Percentiles rank a stretch among this genome's conserved stretches.
Conservation (phyloP, 2,329 filamentous ascomycete genomes). For the Tolypocladium nubicola region DNA sequence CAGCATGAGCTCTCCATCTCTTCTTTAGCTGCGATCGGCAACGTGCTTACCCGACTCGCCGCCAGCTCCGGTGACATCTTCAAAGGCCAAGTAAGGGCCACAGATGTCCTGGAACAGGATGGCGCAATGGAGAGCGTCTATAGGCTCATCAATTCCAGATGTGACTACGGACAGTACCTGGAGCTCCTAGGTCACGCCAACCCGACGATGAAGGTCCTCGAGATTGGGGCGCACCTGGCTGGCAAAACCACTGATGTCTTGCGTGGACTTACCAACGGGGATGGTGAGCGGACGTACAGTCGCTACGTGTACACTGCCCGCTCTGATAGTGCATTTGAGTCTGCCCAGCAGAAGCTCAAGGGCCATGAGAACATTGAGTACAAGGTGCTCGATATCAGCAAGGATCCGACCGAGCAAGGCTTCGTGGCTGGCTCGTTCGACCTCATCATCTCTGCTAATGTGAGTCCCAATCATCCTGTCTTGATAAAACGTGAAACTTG, state of each 20-base stretch:
- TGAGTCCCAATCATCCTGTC: neutral
- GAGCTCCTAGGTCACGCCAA: conserved; percentile 1
- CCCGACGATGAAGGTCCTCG: conserved; percentile 6
- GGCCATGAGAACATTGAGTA: conserved; percentile 3
- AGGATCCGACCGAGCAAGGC: conserved; percentile 3
- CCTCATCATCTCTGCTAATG: conserved; percentile 3
- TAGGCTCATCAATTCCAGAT: neutral
- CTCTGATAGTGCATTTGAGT: conserved; percentile 9
- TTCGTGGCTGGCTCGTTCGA: conserved; percentile 4
- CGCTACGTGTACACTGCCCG: conserved; percentile 15
- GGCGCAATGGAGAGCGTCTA: neutral
- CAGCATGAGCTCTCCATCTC: neutral
- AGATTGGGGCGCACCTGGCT: conserved; percentile 28
- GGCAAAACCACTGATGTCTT: conserved; percentile 14
- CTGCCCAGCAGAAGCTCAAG: conserved; percentile 11
- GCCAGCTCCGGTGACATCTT: neutral
- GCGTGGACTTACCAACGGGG: neutral
- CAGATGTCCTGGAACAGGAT: neutral
- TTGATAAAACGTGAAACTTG: too few relatives aligned
- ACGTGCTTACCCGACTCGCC: neutral
- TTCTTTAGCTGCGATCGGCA: neutral
- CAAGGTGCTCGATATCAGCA: conserved; percentile 14
- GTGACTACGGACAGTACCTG: neutral
- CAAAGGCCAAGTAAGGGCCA: neutral
- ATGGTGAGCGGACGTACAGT: conserved; percentile 1